phyloP scores from a whole-genome alignment of 371 early-diverging fungal genomes.

The Circinella minor region DNA sequence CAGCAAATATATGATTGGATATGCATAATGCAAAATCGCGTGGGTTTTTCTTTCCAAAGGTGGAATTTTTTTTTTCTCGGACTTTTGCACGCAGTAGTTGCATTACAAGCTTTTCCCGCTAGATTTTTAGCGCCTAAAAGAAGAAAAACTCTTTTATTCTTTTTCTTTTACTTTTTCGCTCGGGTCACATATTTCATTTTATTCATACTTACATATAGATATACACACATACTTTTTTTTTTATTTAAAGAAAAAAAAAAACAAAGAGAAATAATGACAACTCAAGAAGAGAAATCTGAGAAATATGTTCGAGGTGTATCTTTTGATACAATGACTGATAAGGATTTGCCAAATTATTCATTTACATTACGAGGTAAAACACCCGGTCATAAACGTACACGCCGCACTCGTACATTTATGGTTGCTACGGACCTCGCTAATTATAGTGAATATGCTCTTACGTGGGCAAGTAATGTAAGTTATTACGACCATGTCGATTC shows the following conservation, averaged over 20 bases:
- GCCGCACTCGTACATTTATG: constrained; percentile 59
- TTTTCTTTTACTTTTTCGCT: background rate
- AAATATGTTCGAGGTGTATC: constrained; percentile 61
- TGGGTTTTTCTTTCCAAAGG: background rate
- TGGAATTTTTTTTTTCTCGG: background rate
- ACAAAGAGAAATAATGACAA: background rate
- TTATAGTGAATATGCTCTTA: constrained; percentile 64
- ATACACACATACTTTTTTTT: background rate
- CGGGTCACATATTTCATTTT: background rate
- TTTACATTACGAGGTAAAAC: constrained; percentile 65
- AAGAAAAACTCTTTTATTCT: background rate
- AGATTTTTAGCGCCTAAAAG: too few species aligned
- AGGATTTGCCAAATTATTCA: constrained; percentile 57
- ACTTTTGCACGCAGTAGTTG: too few species aligned
- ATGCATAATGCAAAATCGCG: background rate
- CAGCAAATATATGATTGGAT: background rate
- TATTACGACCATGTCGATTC: background rate
- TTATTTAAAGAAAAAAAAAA: too few species aligned
- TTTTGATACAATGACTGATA: constrained; percentile 63
- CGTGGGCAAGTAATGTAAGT: constrained; percentile 59
- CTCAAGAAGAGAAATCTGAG: constrained; percentile 19
- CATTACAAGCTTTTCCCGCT: too few species aligned
- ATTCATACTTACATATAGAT: too few species aligned
- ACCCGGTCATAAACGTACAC: constrained; percentile 48
- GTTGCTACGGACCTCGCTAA: constrained; percentile 64